Evolutionary conservation across 2,329 filamentous ascomycete genomes (phyloP).

Genomic region (Beauveria rudraprayagi): DNA sequence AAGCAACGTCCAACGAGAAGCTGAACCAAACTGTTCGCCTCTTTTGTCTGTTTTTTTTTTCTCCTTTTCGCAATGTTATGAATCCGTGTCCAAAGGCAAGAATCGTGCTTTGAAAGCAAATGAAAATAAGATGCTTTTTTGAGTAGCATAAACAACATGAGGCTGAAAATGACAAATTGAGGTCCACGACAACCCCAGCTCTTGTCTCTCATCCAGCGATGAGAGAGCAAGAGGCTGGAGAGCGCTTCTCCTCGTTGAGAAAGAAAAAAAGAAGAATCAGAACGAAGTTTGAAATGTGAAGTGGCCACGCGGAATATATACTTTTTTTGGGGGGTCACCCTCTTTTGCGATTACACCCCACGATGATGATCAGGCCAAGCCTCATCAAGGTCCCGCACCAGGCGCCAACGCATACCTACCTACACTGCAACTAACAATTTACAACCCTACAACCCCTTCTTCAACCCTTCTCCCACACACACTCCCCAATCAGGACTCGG

Average conservation of each 20-base stretch:
- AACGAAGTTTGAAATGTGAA: background rate
- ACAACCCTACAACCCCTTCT: too few relatives aligned
- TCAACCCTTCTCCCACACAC: too few relatives aligned
- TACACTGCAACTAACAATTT: too few relatives aligned
- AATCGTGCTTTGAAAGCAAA: too few relatives aligned
- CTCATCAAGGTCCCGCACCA: background rate
- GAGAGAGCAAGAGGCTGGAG: background rate
- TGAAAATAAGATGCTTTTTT: background rate
- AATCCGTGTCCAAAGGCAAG: background rate
- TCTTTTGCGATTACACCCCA: too few relatives aligned
- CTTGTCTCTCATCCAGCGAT: background rate
- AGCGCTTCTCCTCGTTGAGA: constrained; percentile 2
- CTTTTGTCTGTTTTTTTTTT: too few relatives aligned
- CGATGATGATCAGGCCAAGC: background rate
- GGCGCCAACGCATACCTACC: too few relatives aligned
- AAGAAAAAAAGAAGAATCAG: background rate
- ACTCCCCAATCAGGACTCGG: too few relatives aligned
- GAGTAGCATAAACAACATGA: background rate
- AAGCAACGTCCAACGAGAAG: too few relatives aligned
- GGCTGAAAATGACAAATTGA: background rate
- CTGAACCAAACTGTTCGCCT: too few relatives aligned
- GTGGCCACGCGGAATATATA: background rate
- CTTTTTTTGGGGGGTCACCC: background rate
- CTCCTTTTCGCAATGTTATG: too few relatives aligned
- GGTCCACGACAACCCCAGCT: background rate